Base-by-base conservation (phyloP, 805 yeast species). In the Candida orba region DNA sequence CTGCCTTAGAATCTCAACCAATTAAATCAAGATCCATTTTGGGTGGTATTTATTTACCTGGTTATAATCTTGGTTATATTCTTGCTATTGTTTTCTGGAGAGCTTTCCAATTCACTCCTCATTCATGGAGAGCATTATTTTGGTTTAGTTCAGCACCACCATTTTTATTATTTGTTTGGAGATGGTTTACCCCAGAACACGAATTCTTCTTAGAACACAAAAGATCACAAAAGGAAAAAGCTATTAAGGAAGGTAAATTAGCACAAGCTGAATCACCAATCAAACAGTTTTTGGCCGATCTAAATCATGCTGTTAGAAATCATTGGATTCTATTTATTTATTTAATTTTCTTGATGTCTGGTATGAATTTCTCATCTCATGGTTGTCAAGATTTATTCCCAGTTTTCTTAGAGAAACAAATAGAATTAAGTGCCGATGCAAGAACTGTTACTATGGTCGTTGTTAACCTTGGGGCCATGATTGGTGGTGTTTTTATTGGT, bases 71-170 rank as follows among this genome's bases (percentile, higher is more conserved):
- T 49, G 90, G 89, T 13, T 80, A 79, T 54, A 69, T 82, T 42
- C 65, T 81, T 23, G 84, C 79, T 1, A 81, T 77, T 27, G 64
- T 78, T n/a, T 82, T 82, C 64, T 75, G 67, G 56, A 69, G 87
- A 48, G 88, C 86, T 10, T 67, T 81, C 46, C 67, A 71, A 43
- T 72, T 72, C 46, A 59, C 73, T 6, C 53, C 63, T 4, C 75
- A 79, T 49, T 72, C 75, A 7, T 83, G 91, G 91, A 69, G 87
- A 54, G 72, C 85, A 1, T 64, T 81, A 36, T 82, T 79, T 62
- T 83, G 89, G 89, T 81, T 84, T 56, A 72, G 79, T 25, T 75
- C 87, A n/a, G 81, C 81, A 30, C 76, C 81, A 9, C 81, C 86
- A 2, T 71, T 76, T 12, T 54, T 81, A 15, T 66, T 83, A 41